Evolutionary conservation across 1,284 basidiomycete genomes (phyloP), one percentile per base, ranked within the genome.

Genomic region (Porodaedalea pini): DNA sequence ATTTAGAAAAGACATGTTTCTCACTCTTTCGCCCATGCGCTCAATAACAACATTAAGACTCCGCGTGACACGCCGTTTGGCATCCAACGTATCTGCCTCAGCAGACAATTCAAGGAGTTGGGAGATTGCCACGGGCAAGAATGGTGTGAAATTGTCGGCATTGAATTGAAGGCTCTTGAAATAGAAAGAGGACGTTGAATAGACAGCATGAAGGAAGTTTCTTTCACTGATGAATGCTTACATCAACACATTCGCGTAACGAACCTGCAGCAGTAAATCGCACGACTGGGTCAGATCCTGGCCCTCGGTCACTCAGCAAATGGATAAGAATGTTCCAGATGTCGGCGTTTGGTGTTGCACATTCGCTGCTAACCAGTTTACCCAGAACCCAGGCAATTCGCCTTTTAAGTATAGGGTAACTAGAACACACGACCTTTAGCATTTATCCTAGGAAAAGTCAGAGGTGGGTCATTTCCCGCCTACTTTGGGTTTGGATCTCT

Each of bases 351-450:
- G 86, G 78, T 17, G 78, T 74, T 31, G 76, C 74, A 60, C 82
- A 85, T 60, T 81, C 78, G 54, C 90, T 86, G 3, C 79, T 75
- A 23, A 91, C 79, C 85, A 90, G 92, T 76, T 88, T 89, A 11
- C 92, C 92, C 43, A 96, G 81, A 4, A 94, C 72, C 92, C 92
- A 94, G 0, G 92, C 92, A 60, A 95, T 88, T 41, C 93, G 82
- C 19, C 92, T 83, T 71, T 95, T 94, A 59, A 95, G 80, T 48
- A 95, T 90, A 0, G 90, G 88, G 66, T 88, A 92, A 56, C 90
- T 94, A 61, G 25, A 48, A 11, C 47, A 27, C 23, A 5, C 50
- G 13, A 52, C 50, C 31, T 32, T 40, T 10, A 39, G 34, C 32
- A 49, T 37, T 39, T 19, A 39, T 39, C 11, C 15, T 29, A 2